These are phyloP conservation scores for Agrocybe pediades DNA, from an alignment of 768 basidiomycete species.

Conservation along the genomic window DNA sequence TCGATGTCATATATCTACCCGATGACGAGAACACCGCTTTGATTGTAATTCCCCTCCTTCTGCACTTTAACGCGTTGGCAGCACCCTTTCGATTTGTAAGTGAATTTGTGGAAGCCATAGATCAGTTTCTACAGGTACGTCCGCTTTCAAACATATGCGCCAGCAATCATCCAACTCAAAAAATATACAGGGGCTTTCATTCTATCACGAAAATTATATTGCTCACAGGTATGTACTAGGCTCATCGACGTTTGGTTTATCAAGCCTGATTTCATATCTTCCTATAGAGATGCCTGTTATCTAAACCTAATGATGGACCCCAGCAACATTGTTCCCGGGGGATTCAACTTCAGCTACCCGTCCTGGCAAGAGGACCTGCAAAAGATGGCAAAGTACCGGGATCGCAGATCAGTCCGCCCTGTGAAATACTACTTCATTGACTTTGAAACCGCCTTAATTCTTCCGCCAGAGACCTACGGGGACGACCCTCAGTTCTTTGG, in stretches of 20 bases:
- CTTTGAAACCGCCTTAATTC: slow-evolving; percentile 22
- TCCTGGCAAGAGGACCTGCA: no score
- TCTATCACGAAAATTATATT: slow-evolving; percentile 20
- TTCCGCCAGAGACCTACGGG: not conserved
- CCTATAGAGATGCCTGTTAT: slow-evolving; percentile 20
- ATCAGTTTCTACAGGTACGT: slow-evolving; percentile 19
- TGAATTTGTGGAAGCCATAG: slow-evolving; percentile 21
- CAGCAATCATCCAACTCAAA: not conserved
- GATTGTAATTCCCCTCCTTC: slow-evolving; percentile 21
- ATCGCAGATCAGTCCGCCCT: slow-evolving; percentile 8
- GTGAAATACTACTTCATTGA: slow-evolving; percentile 30
- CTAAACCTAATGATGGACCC: slow-evolving; percentile 21
- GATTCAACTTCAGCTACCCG: slow-evolving; percentile 13
- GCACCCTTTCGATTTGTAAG: slow-evolving; percentile 22
- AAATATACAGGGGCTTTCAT: slow-evolving; percentile 15
- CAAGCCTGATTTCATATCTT: no score
- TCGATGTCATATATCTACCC: slow-evolving; percentile 22
- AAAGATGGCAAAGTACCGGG: no score
- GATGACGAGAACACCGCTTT: slow-evolving; percentile 9
- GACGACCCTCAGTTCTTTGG: slow-evolving; percentile 6
- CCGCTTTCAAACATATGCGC: not conserved
- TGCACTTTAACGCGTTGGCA: slow-evolving; percentile 3
- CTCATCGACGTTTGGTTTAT: no score
- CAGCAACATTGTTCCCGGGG: slow-evolving; percentile 9
- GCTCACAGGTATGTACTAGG: slow-evolving; percentile 18